A percentile compares a stretch with the other conserved stretches of the same genome.
These are phyloP conservation scores for Penicillium pulvis DNA, from an alignment of 495 filamentous ascomycete genomes.

Conservation along the genomic window DNA sequence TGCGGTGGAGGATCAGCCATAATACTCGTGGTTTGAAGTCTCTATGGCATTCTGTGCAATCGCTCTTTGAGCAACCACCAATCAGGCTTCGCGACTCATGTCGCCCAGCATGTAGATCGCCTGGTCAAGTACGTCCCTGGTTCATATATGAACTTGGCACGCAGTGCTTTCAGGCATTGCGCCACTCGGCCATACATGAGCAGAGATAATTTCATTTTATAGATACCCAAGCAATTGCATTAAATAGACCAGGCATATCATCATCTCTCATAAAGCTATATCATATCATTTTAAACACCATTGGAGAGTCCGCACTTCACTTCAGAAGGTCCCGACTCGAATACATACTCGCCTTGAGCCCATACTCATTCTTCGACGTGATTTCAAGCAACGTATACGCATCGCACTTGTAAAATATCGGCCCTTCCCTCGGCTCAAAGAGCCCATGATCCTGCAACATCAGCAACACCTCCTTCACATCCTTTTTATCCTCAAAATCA, in stretches of 20 bases:
- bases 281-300: background rate
- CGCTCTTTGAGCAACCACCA: conserved; percentile 1
- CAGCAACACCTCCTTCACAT: conserved; percentile 66
- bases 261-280: conserved; percentile 5
- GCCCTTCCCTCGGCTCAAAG: conserved; percentile 44
- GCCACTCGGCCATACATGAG: background rate
- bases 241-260: conserved; percentile 1
- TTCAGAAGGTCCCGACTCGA: conserved; percentile 41
- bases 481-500: conserved; percentile 67
- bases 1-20: background rate
- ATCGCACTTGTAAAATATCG: conserved; percentile 83
- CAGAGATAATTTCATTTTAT: background rate
- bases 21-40: background rate
- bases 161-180: background rate
- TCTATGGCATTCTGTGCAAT: background rate
- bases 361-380: conserved; percentile 64
- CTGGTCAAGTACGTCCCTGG: background rate
- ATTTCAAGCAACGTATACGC: conserved; percentile 74
- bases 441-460: conserved; percentile 62
- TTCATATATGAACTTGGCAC: background rate
- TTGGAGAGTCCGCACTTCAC: background rate
- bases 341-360: conserved; percentile 59
- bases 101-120: background rate
- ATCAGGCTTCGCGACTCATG: background rate
- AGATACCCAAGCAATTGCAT: conserved; percentile 12